Conservation (phyloP, 768 basidiomycete genomes). For the Clathrus columnatus region DNA sequence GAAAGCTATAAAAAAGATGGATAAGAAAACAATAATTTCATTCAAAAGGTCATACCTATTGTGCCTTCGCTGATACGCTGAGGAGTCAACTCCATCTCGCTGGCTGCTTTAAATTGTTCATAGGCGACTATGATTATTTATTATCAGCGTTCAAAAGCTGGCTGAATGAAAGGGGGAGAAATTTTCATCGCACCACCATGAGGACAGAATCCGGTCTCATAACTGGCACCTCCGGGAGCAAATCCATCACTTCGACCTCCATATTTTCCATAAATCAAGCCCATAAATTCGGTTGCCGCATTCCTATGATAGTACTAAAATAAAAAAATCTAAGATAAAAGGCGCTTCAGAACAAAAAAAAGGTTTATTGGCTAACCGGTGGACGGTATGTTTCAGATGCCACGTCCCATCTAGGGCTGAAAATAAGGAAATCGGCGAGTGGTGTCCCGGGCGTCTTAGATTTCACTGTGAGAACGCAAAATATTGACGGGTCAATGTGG, state of each 20-base stretch:
- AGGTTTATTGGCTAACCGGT: constrained; percentile 30
- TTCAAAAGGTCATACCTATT: constrained; percentile 30
- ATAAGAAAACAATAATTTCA: background rate
- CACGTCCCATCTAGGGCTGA: constrained; percentile 59
- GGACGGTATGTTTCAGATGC: constrained; percentile 50
- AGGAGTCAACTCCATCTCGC: constrained; percentile 42
- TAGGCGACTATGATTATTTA: constrained; percentile 37
- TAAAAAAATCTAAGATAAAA: background rate
- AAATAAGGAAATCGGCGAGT: constrained; percentile 56
- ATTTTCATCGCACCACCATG: constrained; percentile 56
- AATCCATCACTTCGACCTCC: constrained; percentile 57
- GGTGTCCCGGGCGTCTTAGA: constrained; percentile 51
- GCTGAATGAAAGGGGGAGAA: background rate
- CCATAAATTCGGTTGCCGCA: constrained; percentile 55
- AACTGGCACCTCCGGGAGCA: constrained; percentile 52
- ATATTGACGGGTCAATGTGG: constrained; percentile 62
- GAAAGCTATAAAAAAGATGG: constrained; percentile 30
- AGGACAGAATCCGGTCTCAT: constrained; percentile 55
- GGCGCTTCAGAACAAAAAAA: background rate
- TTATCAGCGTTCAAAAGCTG: background rate
- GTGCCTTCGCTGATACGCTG: constrained; percentile 44
- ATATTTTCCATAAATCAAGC: constrained; percentile 53
- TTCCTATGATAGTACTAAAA: constrained; percentile 57
- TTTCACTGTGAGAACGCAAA: constrained; percentile 59
- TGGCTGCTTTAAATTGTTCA: constrained; percentile 50